A percentile compares a stretch with the other conserved stretches of the same genome.
These are phyloP conservation scores for Lignosus rhinocerotis DNA, from an alignment of 1,284 basidiomycete genomes.

Conservation along the genomic window DNA sequence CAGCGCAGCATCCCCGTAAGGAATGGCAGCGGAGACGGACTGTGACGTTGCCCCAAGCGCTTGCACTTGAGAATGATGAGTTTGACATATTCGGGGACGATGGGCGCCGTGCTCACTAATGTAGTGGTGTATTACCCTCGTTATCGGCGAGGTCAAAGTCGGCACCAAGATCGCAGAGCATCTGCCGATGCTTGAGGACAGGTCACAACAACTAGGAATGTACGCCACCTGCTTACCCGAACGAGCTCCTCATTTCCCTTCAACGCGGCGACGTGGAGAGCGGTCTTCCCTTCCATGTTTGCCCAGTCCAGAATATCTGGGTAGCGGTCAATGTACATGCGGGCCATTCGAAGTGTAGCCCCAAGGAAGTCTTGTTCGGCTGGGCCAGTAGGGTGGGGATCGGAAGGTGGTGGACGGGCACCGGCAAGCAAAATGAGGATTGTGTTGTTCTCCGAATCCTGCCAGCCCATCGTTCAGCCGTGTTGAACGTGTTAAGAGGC, in stretches of 20 bases:
- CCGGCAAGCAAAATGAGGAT: constrained; percentile 88
- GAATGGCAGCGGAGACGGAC: constrained; percentile 43
- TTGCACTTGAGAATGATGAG: constrained; percentile 55
- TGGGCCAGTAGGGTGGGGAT: constrained; percentile 47
- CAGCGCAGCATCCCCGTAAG: constrained; percentile 10
- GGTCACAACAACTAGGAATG: constrained; percentile 21
- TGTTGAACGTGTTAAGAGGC: constrained; percentile 1
- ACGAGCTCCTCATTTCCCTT: constrained; percentile 90
- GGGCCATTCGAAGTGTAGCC: constrained; percentile 77
- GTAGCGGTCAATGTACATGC: constrained; percentile 79
- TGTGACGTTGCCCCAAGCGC: constrained; percentile 80
- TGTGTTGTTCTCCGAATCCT: constrained; percentile 91
- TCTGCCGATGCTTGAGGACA: constrained; percentile 44
- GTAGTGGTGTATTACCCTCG: constrained; percentile 89
- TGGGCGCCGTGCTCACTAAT: constrained; percentile 66
- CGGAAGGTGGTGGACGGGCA: constrained; percentile 54
- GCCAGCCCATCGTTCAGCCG: neutral
- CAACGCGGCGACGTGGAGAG: constrained; percentile 84
- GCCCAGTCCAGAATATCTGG: constrained; percentile 88
- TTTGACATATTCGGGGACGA: constrained; percentile 2
- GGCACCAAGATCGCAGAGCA: constrained; percentile 86
- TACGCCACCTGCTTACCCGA: constrained; percentile 52
- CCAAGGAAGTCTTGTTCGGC: constrained; percentile 62
- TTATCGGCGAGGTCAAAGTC: constrained; percentile 88
- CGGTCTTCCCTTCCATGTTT: constrained; percentile 85